Evolutionary conservation across 202 grass and related monocot species (phyloP), one percentile per base, ranked within the genome.

Genomic region (Setaria viridis): DNA sequence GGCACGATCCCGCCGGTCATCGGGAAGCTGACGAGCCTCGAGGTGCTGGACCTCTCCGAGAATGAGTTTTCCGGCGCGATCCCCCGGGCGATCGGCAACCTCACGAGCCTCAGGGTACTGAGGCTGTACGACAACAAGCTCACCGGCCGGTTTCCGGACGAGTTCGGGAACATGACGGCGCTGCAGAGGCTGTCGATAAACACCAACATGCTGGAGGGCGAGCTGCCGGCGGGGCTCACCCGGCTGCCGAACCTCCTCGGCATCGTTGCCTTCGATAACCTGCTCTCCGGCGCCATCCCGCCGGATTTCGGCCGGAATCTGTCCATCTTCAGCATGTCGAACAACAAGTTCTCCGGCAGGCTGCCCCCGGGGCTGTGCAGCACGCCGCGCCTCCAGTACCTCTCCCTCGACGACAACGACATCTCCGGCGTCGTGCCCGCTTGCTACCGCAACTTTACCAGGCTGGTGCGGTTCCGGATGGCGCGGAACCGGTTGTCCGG

Each of bases 181-280:
- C 62, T 94, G 70, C 20, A 81, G 58, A 55, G 4, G 13, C 20
- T 97, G 16, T 84, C 84, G 65, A 2, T 97, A 29, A 86, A 30
- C 78, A 90, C 59, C 64, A 97, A 97, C 88, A 73, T 84, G 74
- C 76, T 97, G 30, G 86, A 92, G 1, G 90, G 94, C 2, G 86
- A 92, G 60, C 67, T 97, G 49, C 92, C 94, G 12, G 41, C 74
- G 1, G 74, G 74, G 51, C 89, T 97, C 50, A 21, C 76, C 25
- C 17, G 49, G 64, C 57, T 97, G 59, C 90, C 86, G 11, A 85
- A 86, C 45, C 86, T 97, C 65, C 11, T 19, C 3, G 43, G 33
- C 30, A 2, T 97, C 20, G 21, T 86, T 1, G 86, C 88, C 53
- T 94, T 92, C 42, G 59, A 39, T 17, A 97, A 97, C 78, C 83